Conservation (phyloP, 1,139 yeast species). For the Sugiyamaella sp. region DNA sequence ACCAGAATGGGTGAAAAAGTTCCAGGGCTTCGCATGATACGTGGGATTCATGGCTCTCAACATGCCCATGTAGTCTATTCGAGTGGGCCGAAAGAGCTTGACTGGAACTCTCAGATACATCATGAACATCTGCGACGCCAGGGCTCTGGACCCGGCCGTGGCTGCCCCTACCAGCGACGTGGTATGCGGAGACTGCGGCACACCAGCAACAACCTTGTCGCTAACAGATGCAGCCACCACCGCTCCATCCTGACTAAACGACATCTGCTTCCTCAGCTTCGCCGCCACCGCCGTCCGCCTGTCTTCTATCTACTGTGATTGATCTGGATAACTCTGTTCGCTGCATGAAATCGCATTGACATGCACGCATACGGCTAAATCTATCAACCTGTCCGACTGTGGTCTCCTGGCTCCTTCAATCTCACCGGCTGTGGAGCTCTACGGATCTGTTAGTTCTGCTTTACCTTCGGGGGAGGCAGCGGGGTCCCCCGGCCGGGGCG, state of each 20-base stretch:
- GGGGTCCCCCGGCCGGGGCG: too few species aligned
- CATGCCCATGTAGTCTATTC: conserved; percentile 72
- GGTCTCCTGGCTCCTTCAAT: too few species aligned
- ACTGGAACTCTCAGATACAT: conserved; percentile 78
- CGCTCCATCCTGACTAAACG: neutral
- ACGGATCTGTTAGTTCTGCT: too few species aligned
- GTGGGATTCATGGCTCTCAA: conserved; percentile 44
- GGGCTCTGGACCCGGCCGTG: conserved; percentile 82
- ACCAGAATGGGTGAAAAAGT: conserved; percentile 73
- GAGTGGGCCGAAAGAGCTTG: conserved; percentile 84
- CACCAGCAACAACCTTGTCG: neutral
- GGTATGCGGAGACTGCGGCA: conserved; percentile 11
- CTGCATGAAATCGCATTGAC: too few species aligned
- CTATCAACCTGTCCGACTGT: too few species aligned
- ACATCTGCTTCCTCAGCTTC: too few species aligned
- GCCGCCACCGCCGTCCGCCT: too few species aligned
- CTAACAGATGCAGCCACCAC: neutral
- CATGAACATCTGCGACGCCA: conserved; percentile 76
- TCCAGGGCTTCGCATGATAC: conserved; percentile 56
- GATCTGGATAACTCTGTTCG: too few species aligned
- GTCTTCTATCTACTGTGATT: too few species aligned
- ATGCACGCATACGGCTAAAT: too few species aligned
- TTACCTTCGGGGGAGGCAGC: too few species aligned
- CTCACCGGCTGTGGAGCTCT: too few species aligned
- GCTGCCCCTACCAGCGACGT: conserved; percentile 55